A percentile compares a stretch with the other conserved stretches of the same genome.
phyloP scores from a whole-genome alignment of 1,284 basidiomycete genomes.

The Exobasidium cylindrosporum region DNA sequence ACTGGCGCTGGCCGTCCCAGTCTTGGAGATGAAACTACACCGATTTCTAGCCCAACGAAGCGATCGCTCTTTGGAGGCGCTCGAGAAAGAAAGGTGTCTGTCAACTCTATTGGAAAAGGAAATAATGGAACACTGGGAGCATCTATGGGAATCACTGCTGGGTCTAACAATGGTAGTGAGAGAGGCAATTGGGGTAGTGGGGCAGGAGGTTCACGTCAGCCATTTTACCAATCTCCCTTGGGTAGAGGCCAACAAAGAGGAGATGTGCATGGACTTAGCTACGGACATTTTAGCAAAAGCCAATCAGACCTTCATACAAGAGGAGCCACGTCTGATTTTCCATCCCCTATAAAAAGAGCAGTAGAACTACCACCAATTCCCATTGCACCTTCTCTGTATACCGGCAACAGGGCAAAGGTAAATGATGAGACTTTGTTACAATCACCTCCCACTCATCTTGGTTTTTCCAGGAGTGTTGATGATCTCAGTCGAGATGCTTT shows the following conservation, averaged over 20 bases:
- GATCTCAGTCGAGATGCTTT: slow-evolving; percentile 22
- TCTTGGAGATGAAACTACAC: slow-evolving; percentile 17
- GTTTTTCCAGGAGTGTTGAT: slow-evolving; percentile 46
- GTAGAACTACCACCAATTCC: slow-evolving; percentile 26
- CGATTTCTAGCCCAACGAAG: slow-evolving; percentile 38
- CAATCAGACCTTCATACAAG: slow-evolving; percentile 34
- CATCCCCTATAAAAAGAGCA: slow-evolving; percentile 8
- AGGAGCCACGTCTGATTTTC: slow-evolving; percentile 20
- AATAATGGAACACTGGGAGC: background rate
- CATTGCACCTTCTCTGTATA: background rate
- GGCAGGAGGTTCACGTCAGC: background rate
- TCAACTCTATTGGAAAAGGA: slow-evolving; percentile 1
- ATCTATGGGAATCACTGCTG: background rate
- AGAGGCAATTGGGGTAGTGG: background rate
- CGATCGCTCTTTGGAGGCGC: slow-evolving; percentile 35
- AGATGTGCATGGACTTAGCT: background rate
- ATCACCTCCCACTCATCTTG: slow-evolving; percentile 35
- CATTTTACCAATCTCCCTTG: background rate
- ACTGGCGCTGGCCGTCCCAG: slow-evolving; percentile 11
- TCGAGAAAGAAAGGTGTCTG: slow-evolving; percentile 14
- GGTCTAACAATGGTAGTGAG: background rate
- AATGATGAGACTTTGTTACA: slow-evolving; percentile 29
- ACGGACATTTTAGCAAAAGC: slow-evolving; percentile 34
- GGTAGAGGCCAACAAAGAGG: background rate
- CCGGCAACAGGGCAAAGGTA: slow-evolving; percentile 2